Evolutionary conservation across 768 basidiomycete genomes (phyloP), one percentile per base, ranked within the genome.

Genomic region (Boletus rubroflammeus): DNA sequence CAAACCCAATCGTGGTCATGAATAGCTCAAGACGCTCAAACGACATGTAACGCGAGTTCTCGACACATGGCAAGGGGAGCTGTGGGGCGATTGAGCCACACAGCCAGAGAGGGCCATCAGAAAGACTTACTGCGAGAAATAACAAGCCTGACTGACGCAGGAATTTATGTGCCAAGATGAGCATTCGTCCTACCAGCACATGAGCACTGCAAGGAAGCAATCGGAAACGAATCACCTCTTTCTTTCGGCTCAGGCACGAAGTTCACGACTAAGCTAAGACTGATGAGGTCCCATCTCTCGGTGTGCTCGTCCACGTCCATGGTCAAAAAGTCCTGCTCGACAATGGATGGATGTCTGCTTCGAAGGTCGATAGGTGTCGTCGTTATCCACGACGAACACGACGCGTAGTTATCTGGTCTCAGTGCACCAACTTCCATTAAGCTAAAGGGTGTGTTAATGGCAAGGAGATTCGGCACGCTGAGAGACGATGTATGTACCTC

Each of bases 371-470:
- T 92, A 1, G 92, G 84, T 0, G 78, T 82, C 28, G 76, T 77
- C 17, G 81, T 75, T 48, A 97, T 83, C 92, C 93, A 96, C 1
- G 79, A 70, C 10, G 75, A 67, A 55, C 83, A 87, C 5, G 76
- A 71, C 6, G 70, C 73, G 64, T 88, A 94, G 69, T 95, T 97
- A 62, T 91, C 86, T 10, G 88, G 90, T 56, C 81, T 84, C 42
- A 97, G 75, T 13, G 94, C 93, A 0, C 94, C 93, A 2, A 95
- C 88, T 72, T 97, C 93, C 5, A 97, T 79, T 50, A 96, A 72
- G 49, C 93, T 95, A 57, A 3, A 35, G 14, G 15, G 23, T 6
- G 14, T 17, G 31, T 6, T 25, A 41, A 44, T 48, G 40, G 42
- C 40, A 38, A 17, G 0, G 5, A 23, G 21, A 15, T 15, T 31